Evolutionary conservation across 129 eudicot species (phyloP), one percentile per base, ranked within the genome.

Genomic region (Oenanthe sinensis): DNA sequence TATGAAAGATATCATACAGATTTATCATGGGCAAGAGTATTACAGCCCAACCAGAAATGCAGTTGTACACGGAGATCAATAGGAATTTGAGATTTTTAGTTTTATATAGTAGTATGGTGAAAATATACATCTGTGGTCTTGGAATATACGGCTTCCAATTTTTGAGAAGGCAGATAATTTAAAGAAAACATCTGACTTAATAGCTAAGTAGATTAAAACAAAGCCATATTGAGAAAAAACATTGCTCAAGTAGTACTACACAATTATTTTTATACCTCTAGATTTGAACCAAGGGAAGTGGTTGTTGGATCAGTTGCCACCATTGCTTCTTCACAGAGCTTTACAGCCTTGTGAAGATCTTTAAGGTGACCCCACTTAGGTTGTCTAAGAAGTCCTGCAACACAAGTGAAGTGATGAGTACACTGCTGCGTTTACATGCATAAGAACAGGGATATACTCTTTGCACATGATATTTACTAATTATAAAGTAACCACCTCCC

Each of bases 281-380:
- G 17, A 83, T 91, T 95, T 65, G 87, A 72, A 49, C 97, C 97
- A 69, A 87, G 95, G 78, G 97, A 88, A 78, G 87, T 81, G 76
- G 80, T 86, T 22, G 83, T 83, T 9, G 99, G 99, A 84, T 95
- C 96, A 14, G 92, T 88, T 80, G 92, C 97, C 71, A 95, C 74
- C 86, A 95, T 55, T 50, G 97, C 96, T 30, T 79, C 92, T 85
- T 92, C 97, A 86, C 99, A 95, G 67, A 92, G 99, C 87, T 90
- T 95, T 74, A 95, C 85, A n/a, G 99, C 92, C 84, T 89, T 90
- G 62, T 95, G 99, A 40, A 95, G 48, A 78, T 95, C 99, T 81
- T 84, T 90, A 75, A 95, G 82, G 69, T 95, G 99, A 49, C 99
- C 97, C 94, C 96, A 95, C 78, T 95, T 95, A 40, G 99, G 97